Evolutionary conservation across 495 filamentous ascomycete species (phyloP).

Genomic region (Daldinia grandis): DNA sequence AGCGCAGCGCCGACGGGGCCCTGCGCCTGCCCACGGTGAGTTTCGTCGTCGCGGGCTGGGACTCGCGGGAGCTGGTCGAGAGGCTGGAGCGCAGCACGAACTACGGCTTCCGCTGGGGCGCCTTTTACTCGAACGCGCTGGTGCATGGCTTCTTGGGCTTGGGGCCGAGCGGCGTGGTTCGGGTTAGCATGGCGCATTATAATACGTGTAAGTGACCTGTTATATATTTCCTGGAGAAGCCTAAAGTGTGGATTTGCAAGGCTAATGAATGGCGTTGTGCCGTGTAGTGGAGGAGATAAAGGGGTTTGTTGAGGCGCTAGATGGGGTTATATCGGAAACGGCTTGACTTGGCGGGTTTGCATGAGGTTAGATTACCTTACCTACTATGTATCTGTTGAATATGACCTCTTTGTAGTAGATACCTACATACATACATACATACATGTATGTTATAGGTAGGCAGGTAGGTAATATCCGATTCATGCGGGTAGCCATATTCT

Average conservation of each 20-base stretch:
- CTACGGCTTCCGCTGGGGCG: slow-evolving; percentile 72
- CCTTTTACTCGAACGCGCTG: slow-evolving; percentile 72
- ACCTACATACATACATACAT: too few relatives aligned
- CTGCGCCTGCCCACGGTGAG: slow-evolving; percentile 71
- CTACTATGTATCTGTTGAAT: too few relatives aligned
- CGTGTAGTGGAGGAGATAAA: slow-evolving; percentile 64
- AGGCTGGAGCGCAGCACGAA: slow-evolving; percentile 62
- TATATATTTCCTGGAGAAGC: neutral
- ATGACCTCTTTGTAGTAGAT: neutral
- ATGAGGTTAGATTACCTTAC: neutral
- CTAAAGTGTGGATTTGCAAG: neutral
- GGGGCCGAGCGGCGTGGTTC: slow-evolving; percentile 67
- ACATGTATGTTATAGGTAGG: too few relatives aligned
- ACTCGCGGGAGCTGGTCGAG: slow-evolving; percentile 67
- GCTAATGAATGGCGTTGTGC: slow-evolving; percentile 8
- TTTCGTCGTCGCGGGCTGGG: slow-evolving; percentile 67
- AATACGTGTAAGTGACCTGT: slow-evolving; percentile 66
- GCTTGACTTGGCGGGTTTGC: neutral
- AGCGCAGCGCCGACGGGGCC: slow-evolving; percentile 51
- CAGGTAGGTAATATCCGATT: too few relatives aligned
- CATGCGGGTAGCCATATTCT: neutral
- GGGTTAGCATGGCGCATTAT: slow-evolving; percentile 78
- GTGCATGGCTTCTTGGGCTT: slow-evolving; percentile 67
- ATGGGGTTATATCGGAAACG: slow-evolving; percentile 50
- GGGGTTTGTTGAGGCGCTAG: slow-evolving; percentile 58